Evolutionary conservation across 768 basidiomycete genomes (phyloP), one percentile per base, ranked within the genome.

Genomic region (Mycena vulgaris): DNA sequence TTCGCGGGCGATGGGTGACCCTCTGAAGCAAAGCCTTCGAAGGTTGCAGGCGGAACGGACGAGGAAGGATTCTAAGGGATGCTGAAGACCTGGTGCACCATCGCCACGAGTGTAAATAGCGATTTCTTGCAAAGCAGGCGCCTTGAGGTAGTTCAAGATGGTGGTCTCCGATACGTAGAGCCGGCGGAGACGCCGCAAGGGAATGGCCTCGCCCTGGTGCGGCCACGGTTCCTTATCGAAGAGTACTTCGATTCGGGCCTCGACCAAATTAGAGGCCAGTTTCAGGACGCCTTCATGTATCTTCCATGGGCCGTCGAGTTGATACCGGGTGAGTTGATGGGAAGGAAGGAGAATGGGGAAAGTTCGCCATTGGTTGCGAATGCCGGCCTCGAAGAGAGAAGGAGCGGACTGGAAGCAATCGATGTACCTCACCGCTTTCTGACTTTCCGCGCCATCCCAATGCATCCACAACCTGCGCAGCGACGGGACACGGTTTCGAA

Each of bases 261-360:
- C 39, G 58, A 60, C 57, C 5, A 67, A 58, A 16, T 53, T 40
- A 2, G 30, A 31, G 28, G 66, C 39, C 21, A 19, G 17, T 21
- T 40, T 40, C 21, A 67, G 31, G 5, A 61, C 33, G 2, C 8
- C 10, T 6, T 13, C 11, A 28, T 67, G 66, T 16, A 28, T 35
- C 17, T 53, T 16, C 51, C 30, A 53, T 1, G 42, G 39, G 33
- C 6, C 58, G 30, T 45, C 27, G 45, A 68, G 19, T 14, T 60
- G 21, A 40, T 61, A 68, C 2, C 39, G 66, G 2, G 59, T 53
- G 30, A 67, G 51, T 27, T 67, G 58, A 6, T 48, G 40, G 8
- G 35, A 5, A 5, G 59, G 49, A n/a, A 68, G 30, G 14, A 31
- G 19, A 16, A 61, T 35, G 8, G 51, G 40, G 0, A 45, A n/a